Base-by-base conservation (phyloP, 352 stramenopile genomes). In the Globisporangium iwayamae region DNA sequence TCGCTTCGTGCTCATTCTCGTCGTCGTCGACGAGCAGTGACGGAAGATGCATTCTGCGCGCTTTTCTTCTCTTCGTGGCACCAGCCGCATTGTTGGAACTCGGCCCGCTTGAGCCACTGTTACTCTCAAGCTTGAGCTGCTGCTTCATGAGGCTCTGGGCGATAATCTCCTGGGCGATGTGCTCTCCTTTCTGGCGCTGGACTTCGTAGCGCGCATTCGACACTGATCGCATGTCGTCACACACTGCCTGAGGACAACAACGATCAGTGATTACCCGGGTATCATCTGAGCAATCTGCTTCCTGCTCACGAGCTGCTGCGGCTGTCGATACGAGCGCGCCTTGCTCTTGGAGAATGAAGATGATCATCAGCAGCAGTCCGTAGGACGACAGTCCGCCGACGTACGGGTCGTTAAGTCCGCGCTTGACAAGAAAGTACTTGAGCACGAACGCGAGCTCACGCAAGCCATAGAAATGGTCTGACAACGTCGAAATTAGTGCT, bases 321-420 rank as follows among this genome's bases (percentile, higher is more conserved):
- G 64, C 38, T 18, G 65, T 67, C 2, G 54, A 66, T 0, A 85
- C 58, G 4, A 90, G 38, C 14, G 79, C 71, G 22, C 76, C 79
- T 81, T 91, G 80, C 59, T 90, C 76, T 61, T 81, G 71, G 7
- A 93, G 34, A 2, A 91, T 74, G 32, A 77, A 89, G 18, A 87
- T 46, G 39, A 93, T 84, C 86, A 95, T 93, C 5, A 95, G 58
- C 14, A 93, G 62, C 13, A 97, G 68, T 2, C 89, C 89, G 48
- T 98, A 97, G 2, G 86, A 96, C 2, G 88, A 96, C 4, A 98
- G 71, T 0, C 91, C 91, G n/a, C 91, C 91, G 18, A 92, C 72
- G 62, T 94, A 97, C 9, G 90, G 88, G 58, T 98, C 90, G 59
- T 97, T 97, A 9, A 96, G 63, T 5, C 81, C 78, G 30, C 90